Evolutionary conservation across 2,329 filamentous ascomycete species (phyloP), one percentile per base, ranked within the genome.

Genomic region (Tolypocladium album): DNA sequence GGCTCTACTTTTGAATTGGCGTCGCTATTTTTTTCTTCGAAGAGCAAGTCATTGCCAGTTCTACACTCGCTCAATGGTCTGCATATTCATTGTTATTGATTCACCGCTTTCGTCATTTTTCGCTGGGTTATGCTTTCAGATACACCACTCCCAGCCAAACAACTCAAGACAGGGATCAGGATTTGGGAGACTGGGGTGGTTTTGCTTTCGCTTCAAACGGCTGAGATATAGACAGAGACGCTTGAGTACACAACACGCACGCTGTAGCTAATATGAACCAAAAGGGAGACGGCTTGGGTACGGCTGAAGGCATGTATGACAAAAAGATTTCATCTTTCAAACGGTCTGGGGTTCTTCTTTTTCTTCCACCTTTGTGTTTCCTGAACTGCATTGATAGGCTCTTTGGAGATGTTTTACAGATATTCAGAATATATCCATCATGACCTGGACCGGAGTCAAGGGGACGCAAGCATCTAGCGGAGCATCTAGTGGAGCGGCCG

Each of bases 231-330:
- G 67, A 72, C 67, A 74, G 65, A 71, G 59, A 64, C 42, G 52
- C 47, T 61, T 62, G 59, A 66, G 64, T 65, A 63, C 59, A 60
- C 50, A 62, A 63, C 67, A 71, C 69, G 65, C 66, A 69, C 62
- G 67, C 65, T 74, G 72, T 73, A 72, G 68, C 66, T 72, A 72
- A 72, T 73, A 71, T 67, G 68, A 65, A 71, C 63, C 61, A 70
- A 71, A 72, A 71, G 64, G 65, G 67, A 63, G 62, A 64, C 64
- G 64, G 67, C 64, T 71, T 71, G 69, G 68, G 70, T 70, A 71
- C 67, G 66, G 64, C 63, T 63, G 65, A 67, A 64, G 64, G 65
- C 64, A 71, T 70, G 69, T 72, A 70, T 65, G 68, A 70, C 66
- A 71, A 72, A 68, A 68, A 68, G 63, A 67, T 64, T 68, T 31